Conservation (phyloP, 306 rosid species). For the Rosa rugosa region DNA sequence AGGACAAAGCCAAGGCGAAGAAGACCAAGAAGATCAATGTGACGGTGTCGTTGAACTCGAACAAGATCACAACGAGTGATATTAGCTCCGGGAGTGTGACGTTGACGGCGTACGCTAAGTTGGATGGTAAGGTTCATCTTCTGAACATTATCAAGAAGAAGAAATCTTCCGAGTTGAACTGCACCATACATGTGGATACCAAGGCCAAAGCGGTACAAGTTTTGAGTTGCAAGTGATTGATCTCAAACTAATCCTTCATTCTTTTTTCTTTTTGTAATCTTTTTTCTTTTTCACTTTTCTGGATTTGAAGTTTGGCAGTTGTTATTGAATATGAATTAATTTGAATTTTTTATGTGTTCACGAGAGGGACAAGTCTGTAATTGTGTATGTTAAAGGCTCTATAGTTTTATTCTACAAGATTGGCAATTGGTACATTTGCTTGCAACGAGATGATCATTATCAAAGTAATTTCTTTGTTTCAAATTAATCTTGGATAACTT, state of each 20-base stretch:
- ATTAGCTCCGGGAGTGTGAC: constrained; percentile 24
- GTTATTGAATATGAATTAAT: background rate
- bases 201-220: constrained; percentile 17
- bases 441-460: background rate
- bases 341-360: background rate
- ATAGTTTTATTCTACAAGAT: background rate
- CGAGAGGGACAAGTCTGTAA: background rate
- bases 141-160: constrained; percentile 35
- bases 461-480: background rate
- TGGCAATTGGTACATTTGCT: background rate
- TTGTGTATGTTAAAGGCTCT: background rate
- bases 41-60: constrained; percentile 18
- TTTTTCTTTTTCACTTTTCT: background rate
- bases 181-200: constrained; percentile 29
- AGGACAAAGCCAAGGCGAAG: constrained; percentile 24
- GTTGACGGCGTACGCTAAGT: constrained; percentile 29
- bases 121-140: constrained; percentile 36
- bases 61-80: constrained; percentile 26
- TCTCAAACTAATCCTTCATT: background rate
- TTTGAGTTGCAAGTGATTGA: constrained; percentile 32
- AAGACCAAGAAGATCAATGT: constrained; percentile 28
- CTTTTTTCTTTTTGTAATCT: background rate
- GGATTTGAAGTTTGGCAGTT: constrained; percentile 10
- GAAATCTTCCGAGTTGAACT: constrained; percentile 29
- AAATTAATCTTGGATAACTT: background rate